Conservation (phyloP, 164 flowering plant genomes). For the Umbellularia californica region DNA sequence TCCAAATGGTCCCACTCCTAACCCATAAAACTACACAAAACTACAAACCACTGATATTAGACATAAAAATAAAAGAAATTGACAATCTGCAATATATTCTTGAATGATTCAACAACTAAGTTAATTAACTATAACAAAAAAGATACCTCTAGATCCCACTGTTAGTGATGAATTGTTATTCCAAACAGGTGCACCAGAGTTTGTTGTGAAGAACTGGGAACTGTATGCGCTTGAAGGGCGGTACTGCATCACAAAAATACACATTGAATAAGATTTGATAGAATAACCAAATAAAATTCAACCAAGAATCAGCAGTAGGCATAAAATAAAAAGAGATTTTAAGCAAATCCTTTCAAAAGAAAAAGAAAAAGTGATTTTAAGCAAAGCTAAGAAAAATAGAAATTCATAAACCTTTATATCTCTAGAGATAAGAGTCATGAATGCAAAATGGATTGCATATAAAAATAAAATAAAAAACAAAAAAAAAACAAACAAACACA, state of each 20-base stretch:
- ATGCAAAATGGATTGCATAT: not conserved
- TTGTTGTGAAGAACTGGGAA: conserved; percentile 64
- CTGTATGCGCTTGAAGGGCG: conserved; percentile 70
- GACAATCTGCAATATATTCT: not conserved
- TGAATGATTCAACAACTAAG: not conserved
- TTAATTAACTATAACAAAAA: conserved; percentile 4
- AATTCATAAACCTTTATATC: not conserved
- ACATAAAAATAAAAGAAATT: not conserved
- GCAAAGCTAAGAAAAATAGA: not conserved
- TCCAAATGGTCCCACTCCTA: not conserved
- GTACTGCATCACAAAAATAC: conserved; percentile 38
- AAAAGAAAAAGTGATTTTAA: no score
- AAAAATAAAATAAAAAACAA: no score
- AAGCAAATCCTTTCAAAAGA: not conserved
- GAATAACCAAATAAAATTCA: not conserved
- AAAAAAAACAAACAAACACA: no score
- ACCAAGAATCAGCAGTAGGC: not conserved
- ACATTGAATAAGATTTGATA: not conserved
- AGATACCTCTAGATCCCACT: conserved; percentile 66
- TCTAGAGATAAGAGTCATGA: not conserved
- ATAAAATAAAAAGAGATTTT: no score
- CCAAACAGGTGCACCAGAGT: conserved; percentile 79
- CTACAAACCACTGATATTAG: not conserved
- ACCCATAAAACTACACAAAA: not conserved
- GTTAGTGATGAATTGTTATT: conserved; percentile 77